Evolutionary conservation across 2,329 filamentous ascomycete genomes (phyloP).

Genomic region (Tolypocladium pustulatum): DNA sequence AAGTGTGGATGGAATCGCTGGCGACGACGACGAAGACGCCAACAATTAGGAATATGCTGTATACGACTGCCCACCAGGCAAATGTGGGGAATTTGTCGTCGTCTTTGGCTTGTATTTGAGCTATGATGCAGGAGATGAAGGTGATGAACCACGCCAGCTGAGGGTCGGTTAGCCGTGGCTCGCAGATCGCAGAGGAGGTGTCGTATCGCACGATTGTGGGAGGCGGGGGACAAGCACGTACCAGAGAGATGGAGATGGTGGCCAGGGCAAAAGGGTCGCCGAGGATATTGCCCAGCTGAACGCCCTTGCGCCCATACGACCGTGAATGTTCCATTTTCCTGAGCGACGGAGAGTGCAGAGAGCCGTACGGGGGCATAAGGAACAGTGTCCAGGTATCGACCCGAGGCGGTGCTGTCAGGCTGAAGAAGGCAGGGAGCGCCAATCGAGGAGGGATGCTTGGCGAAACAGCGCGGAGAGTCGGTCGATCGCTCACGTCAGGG

Average conservation of each 20-base stretch:
- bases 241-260: slow-evolving; percentile 82
- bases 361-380: slow-evolving; percentile 68
- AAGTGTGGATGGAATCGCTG: slow-evolving; percentile 74
- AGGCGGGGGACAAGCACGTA: slow-evolving; percentile 38
- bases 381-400: slow-evolving; percentile 10
- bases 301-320: slow-evolving; percentile 46
- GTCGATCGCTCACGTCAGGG: neutral
- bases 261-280: slow-evolving; percentile 94
- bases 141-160: slow-evolving; percentile 93
- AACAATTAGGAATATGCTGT: slow-evolving; percentile 72
- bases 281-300: slow-evolving; percentile 80
- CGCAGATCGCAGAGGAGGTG: neutral
- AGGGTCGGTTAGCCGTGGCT: slow-evolving; percentile 8
- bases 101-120: slow-evolving; percentile 38
- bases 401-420: neutral
- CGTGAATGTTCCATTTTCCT: slow-evolving; percentile 70
- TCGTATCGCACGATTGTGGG: neutral
- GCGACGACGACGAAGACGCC: slow-evolving; percentile 76
- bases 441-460: neutral
- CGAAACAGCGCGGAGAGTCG: neutral
- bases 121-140: slow-evolving; percentile 77
- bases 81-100: slow-evolving; percentile 61
- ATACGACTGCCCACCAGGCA: slow-evolving; percentile 85
- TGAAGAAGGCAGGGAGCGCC: neutral
- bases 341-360: slow-evolving; percentile 61